Evolutionary conservation across 2,329 filamentous ascomycete genomes (phyloP).

Genomic region (Ophioceras dolichostomum): DNA sequence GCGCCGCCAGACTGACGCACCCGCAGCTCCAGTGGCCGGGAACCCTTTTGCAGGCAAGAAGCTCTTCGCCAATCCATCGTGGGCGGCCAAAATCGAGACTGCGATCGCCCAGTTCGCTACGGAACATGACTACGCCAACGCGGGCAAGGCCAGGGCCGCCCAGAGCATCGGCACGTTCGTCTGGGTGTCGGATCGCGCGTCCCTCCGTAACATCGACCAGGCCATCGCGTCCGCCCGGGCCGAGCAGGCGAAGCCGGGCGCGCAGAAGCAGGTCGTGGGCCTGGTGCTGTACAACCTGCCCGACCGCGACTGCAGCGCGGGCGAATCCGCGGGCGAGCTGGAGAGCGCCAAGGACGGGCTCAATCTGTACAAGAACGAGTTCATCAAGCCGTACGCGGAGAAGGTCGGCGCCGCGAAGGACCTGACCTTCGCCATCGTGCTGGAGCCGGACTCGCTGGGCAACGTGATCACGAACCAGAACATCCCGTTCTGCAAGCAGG

Average conservation of each 20-base stretch:
- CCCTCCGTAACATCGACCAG: conserved; percentile 23
- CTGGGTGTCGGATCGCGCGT: conserved; percentile 25
- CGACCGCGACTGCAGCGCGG: conserved; percentile 31
- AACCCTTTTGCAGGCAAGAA: conserved; percentile 35
- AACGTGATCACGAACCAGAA: conserved; percentile 27
- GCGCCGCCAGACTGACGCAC: not conserved
- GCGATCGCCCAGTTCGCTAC: conserved; percentile 22
- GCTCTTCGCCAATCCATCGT: conserved; percentile 32
- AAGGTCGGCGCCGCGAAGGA: conserved; percentile 23
- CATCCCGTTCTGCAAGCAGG: conserved; percentile 22
- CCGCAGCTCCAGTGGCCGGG: conserved; percentile 2
- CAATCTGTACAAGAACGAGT: conserved; percentile 25
- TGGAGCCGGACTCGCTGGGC: conserved; percentile 31
- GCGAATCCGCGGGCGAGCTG: conserved; percentile 28
- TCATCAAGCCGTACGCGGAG: conserved; percentile 23
- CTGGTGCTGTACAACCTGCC: conserved; percentile 32
- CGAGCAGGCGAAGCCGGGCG: conserved; percentile 18
- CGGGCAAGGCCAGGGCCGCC: conserved; percentile 22
- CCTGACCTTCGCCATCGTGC: conserved; percentile 26
- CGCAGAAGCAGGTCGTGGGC: conserved; percentile 24
- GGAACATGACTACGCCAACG: conserved; percentile 22
- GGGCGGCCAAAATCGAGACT: conserved; percentile 25
- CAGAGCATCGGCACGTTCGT: conserved; percentile 28
- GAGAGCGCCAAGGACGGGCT: conserved; percentile 20
- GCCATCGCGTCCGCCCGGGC: conserved; percentile 24